Evolutionary conservation across 108 stramenopile species (phyloP), one percentile per base, ranked within the genome.

Genomic region (Cyclotella cryptica): DNA sequence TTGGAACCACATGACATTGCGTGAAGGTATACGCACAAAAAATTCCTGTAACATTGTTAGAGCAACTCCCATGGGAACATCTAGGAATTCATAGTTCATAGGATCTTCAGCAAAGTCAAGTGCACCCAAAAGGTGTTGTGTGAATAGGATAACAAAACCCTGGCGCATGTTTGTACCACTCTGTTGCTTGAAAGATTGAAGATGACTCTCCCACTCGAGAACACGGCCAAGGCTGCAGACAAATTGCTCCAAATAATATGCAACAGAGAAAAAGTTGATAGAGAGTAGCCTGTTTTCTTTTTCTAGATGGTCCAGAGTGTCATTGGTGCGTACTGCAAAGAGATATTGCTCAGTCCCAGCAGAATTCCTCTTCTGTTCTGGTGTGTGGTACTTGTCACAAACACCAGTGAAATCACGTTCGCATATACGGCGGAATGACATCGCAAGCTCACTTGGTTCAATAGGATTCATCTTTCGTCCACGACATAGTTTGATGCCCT

Each of bases 361-460:
- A 0, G 43, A 29, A 18, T 43, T 66, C n/a, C 41, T 42, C 42
- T 60, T 71, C 59, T 87, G 84, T 43, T 87, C 84, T 0, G 76
- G 75, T 60, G 77, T 84, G 29, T 87, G 84, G 40, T 87, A 81
- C 21, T 74, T 81, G 68, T 87, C 83, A n/a, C 60, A 62, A 24
- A 87, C 79, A 42, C 68, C 86, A n/a, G 52, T 35, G 46, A 87
- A 87, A 51, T 87, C 83, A 28, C 72, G 70, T 3, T 71, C 44
- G 60, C 79, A 84, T 24, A 82, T 71, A 22, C 83, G 77, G 7
- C 75, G 71, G 60, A 66, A 87, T 51, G 77, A 63, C 10, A 66
- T 85, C 24, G 77, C 29, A 43, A 85, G 14, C 17, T 83, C 81
- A 24, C 66, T n/a, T 3, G 78, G 77, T 44, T 83, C 62, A 43